Evolutionary conservation across 148 eudicot species (phyloP).

Genomic region (Tetragonia tetragonoides): DNA sequence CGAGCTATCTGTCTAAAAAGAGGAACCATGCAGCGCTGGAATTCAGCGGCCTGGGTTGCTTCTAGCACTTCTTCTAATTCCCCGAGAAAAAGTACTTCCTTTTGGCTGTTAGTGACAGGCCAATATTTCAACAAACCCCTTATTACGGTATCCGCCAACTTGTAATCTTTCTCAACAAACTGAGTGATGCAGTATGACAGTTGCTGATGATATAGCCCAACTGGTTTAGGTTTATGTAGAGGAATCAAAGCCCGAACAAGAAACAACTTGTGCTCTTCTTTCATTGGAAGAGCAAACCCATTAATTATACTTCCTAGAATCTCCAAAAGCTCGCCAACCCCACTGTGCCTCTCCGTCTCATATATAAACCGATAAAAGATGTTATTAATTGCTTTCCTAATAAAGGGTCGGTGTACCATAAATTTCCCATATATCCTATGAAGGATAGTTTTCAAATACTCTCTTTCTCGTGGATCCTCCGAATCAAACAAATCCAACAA

Average conservation of each 20-base stretch:
- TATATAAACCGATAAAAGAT: slow-evolving; percentile 66
- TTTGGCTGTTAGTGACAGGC: slow-evolving; percentile 75
- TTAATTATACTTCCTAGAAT: slow-evolving; percentile 76
- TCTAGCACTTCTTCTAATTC: slow-evolving; percentile 81
- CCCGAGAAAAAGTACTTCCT: slow-evolving; percentile 71
- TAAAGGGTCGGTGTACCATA: slow-evolving; percentile 75
- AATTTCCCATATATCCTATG: slow-evolving; percentile 72
- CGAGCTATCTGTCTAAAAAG: slow-evolving; percentile 62
- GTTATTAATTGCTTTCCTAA: slow-evolving; percentile 65
- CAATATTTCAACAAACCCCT: slow-evolving; percentile 78
- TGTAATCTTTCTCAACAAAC: slow-evolving; percentile 79
- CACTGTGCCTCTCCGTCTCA: slow-evolving; percentile 72
- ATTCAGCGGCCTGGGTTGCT: slow-evolving; percentile 63
- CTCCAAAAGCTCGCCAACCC: slow-evolving; percentile 73
- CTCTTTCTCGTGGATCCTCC: slow-evolving; percentile 71
- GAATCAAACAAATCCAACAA: slow-evolving; percentile 65
- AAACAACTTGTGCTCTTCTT: slow-evolving; percentile 83
- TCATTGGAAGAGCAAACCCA: slow-evolving; percentile 89
- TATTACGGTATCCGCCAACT: slow-evolving; percentile 62
- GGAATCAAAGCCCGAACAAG: slow-evolving; percentile 72
- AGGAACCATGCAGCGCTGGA: slow-evolving; percentile 72
- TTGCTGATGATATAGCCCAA: slow-evolving; percentile 69
- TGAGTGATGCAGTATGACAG: slow-evolving; percentile 70
- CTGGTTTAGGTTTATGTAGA: slow-evolving; percentile 72
- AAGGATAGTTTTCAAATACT: slow-evolving; percentile 60